Base-by-base conservation (phyloP, 345 rosid species). In the Turritis glabra region DNA sequence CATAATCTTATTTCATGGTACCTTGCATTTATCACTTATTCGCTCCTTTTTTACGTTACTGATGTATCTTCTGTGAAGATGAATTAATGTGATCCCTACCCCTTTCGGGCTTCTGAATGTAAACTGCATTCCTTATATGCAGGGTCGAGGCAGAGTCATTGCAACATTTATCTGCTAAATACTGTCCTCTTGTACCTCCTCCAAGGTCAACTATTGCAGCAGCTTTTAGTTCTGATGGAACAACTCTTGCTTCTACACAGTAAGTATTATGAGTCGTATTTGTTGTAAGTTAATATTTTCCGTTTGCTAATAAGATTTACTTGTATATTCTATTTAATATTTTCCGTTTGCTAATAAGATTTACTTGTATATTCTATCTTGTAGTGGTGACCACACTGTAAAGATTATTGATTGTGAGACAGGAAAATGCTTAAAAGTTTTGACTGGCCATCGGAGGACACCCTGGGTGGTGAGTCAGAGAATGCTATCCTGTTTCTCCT, bases 141-240 rank as follows among this genome's bases (percentile, higher is more conserved):
- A 92, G 98, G 96, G 91, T 83, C 37, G 98, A 94, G 86, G 96
- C 88, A 32, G 96, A 84, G 52, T 94, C 97, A 9, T 70, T 91
- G 78, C 82, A 76, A 60, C 86, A 91, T 82, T 82, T 94, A 77
- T 87, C 97, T 32, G 97, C 95, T 18, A 86, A 82, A 63, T 94
- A 94, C 76, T 94, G 97, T 64, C 90, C 95, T 27, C 74, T 91
- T 60, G 73, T 89, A 50, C 98, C 98, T 77, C 91, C 98, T 82
- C 98, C 97, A 41, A 86, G 98, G 83, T 94, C 98, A 18, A 94
- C 98, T 32, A 94, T 94, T 74, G 98, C 98, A 26, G 98, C 97
- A 62, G 96, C 98, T 44, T 94, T 94, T 80, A 94, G 98, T 74
- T 84, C 95, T 62, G 91, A 94, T 81, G 97, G 97, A 77, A 87